Conservation (phyloP, 768 basidiomycete species). For the Naganishia antarctica region DNA sequence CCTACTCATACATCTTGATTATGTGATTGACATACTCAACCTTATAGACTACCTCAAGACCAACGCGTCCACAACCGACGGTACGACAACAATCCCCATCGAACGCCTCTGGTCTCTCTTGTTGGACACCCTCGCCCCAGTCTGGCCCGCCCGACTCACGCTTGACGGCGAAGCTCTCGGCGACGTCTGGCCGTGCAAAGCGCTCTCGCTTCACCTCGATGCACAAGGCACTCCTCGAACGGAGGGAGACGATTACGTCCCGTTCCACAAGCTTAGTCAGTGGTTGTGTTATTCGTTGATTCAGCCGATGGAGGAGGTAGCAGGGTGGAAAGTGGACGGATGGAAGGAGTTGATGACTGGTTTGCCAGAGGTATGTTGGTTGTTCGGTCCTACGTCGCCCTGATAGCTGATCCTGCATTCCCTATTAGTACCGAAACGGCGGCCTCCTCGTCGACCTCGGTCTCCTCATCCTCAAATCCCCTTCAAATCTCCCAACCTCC, state of each 20-base stretch:
- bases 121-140: conserved; percentile 72
- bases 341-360: conserved; percentile 62
- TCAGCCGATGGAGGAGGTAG: conserved; percentile 69
- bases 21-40: background rate
- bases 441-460: conserved; percentile 82
- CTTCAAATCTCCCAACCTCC: conserved; percentile 49
- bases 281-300: conserved; percentile 90
- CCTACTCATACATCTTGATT: background rate
- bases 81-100: conserved; percentile 57
- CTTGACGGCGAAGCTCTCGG: conserved; percentile 71
- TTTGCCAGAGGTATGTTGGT: conserved; percentile 62
- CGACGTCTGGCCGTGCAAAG: conserved; percentile 86
- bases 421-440: conserved; percentile 61
- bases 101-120: conserved; percentile 74
- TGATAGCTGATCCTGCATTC: background rate
- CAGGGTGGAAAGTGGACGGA: conserved; percentile 76
- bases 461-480: conserved; percentile 64
- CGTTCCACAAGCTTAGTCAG: conserved; percentile 92
- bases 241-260: conserved; percentile 65
- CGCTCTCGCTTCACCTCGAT: conserved; percentile 46
- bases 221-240: conserved; percentile 27
- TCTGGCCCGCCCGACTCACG: conserved; percentile 76
- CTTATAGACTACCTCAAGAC: conserved; percentile 14
- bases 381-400: background rate
- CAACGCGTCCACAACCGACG: background rate